Conservation (phyloP, 176 grass and related monocot species). For the Pharus latifolius region DNA sequence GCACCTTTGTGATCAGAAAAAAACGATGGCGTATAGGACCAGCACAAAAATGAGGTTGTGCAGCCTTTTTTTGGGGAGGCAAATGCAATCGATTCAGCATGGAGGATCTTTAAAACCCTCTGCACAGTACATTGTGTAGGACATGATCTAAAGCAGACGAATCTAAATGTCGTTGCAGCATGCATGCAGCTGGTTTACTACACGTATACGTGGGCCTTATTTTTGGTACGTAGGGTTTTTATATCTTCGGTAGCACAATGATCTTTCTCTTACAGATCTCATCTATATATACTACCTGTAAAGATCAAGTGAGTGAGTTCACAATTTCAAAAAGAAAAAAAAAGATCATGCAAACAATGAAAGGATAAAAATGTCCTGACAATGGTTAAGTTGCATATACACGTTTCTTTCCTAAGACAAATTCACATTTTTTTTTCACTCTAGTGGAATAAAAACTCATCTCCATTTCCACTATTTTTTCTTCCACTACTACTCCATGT, state of each 20-base stretch:
- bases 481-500: no score
- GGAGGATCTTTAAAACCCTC: neutral
- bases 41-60: neutral
- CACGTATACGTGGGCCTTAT: neutral
- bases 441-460: no score
- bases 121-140: neutral
- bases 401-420: no score
- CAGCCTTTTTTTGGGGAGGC: slow-evolving; percentile 4
- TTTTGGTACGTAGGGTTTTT: neutral
- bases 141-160: slow-evolving; percentile 3
- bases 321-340: no score
- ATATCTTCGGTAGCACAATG: neutral
- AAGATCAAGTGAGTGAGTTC: slow-evolving; percentile 8
- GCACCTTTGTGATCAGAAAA: slow-evolving; percentile 19
- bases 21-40: slow-evolving; percentile 9
- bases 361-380: no score
- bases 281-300: neutral
- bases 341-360: no score
- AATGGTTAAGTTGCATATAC: no score
- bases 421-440: no score
- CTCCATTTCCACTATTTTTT: no score
- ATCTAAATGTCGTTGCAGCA: neutral
- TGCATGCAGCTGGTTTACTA: neutral
- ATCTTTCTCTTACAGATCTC: slow-evolving; percentile 10
- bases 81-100: slow-evolving; percentile 13